phyloP scores from a whole-genome alignment of 106 monocot genomes.

The Apostasia shenzhenica region DNA sequence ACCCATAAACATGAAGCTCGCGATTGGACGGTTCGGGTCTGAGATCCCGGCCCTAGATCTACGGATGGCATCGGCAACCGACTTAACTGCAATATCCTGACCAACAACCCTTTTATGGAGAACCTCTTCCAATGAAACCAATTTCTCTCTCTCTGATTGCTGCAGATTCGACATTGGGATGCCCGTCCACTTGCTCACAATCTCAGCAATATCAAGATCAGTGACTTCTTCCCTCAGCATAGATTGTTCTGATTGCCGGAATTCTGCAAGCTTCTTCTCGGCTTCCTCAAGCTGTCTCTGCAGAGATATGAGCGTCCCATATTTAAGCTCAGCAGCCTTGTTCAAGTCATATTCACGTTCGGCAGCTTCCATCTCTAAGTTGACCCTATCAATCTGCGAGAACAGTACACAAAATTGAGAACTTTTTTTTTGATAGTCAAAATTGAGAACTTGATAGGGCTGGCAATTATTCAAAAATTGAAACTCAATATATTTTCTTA shows the following conservation, averaged over 20 bases:
- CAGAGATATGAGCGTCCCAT: conserved; percentile 72
- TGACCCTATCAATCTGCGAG: conserved; percentile 77
- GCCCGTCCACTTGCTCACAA: conserved; percentile 96
- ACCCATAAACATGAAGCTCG: conserved; percentile 98
- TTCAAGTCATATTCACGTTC: conserved; percentile 87
- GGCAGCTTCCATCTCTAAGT: conserved; percentile 92
- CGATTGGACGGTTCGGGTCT: conserved; percentile 85
- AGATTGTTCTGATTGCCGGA: conserved; percentile 66
- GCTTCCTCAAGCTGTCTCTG: conserved; percentile 75
- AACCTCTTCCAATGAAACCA: conserved; percentile 64
- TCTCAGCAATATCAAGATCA: conserved; percentile 82
- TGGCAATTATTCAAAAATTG: too few relatives aligned
- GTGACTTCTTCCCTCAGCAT: conserved; percentile 92
- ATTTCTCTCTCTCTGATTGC: conserved; percentile 77
- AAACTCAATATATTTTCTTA: too few relatives aligned
- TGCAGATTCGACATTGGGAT: conserved; percentile 85
- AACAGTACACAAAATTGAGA: background rate
- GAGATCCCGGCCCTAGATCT: conserved; percentile 83
- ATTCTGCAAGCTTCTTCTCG: conserved; percentile 70
- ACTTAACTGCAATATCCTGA: conserved; percentile 82
- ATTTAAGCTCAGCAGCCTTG: conserved; percentile 92
- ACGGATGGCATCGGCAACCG: conserved; percentile 82
- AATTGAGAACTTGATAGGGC: too few relatives aligned
- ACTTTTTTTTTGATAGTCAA: too few relatives aligned
- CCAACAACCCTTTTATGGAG: conserved; percentile 81